These are phyloP conservation scores for Ophiocordyceps camponoti-floridani DNA, from an alignment of 2,329 filamentous ascomycete species.

Conservation along the genomic window DNA sequence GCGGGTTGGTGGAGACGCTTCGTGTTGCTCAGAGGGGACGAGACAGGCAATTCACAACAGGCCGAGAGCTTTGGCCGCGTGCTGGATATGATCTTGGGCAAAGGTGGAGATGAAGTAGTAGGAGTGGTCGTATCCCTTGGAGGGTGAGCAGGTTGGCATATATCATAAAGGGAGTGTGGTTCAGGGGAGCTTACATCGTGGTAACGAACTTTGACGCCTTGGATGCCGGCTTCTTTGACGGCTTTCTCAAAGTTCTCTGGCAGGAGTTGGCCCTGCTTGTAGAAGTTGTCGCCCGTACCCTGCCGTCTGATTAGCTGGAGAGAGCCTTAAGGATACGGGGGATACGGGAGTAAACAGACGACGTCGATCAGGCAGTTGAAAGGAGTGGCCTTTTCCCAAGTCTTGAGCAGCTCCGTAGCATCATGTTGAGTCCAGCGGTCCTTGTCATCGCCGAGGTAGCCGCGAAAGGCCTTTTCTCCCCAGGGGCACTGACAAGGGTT, in stretches of 20 bases:
- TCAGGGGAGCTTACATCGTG: constrained; percentile 38
- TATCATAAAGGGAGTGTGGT: background rate
- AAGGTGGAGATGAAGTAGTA: constrained; percentile 95
- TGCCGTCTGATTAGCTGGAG: constrained; percentile 11
- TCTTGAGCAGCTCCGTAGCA: constrained; percentile 72
- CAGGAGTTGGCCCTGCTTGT: constrained; percentile 80
- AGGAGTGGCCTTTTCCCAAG: constrained; percentile 46
- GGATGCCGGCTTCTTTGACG: constrained; percentile 55
- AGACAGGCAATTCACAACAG: constrained; percentile 8
- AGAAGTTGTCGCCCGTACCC: constrained; percentile 92
- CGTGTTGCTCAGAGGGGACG: background rate
- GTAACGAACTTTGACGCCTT: constrained; percentile 62
- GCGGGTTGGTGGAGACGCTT: background rate
- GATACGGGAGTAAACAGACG: constrained; percentile 30
- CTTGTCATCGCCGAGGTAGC: constrained; percentile 68
- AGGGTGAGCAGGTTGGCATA: background rate
- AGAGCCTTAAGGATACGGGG: background rate
- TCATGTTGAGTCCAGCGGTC: constrained; percentile 78
- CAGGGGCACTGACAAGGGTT: constrained; percentile 79
- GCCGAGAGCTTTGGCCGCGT: constrained; percentile 69
- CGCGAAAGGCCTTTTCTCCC: constrained; percentile 87
- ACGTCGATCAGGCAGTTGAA: constrained; percentile 78
- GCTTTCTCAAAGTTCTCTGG: constrained; percentile 83
- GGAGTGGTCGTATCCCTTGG: constrained; percentile 78
- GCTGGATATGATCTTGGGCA: constrained; percentile 74